Conservation (phyloP, 169 alveolate genomes). For the Babesia divergens region DNA sequence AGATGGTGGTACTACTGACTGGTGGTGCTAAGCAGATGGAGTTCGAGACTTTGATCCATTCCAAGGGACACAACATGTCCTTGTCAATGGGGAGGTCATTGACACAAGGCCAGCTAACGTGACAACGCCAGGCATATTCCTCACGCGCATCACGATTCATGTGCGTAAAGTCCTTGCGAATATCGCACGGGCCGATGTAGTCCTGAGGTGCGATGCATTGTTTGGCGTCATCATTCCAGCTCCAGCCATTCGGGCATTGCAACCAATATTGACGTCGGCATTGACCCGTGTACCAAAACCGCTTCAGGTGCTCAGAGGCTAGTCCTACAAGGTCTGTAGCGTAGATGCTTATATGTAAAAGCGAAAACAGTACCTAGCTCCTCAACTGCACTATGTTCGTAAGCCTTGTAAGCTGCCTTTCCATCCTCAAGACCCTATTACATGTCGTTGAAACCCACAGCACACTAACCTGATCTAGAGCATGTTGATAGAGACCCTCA, state of each 20-base stretch:
- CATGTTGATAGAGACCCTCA: neutral
- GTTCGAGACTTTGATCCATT: slow-evolving; percentile 63
- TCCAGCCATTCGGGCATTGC: slow-evolving; percentile 55
- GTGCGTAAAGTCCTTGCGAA: slow-evolving; percentile 14
- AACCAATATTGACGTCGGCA: slow-evolving; percentile 36
- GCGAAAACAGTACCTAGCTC: slow-evolving; percentile 28
- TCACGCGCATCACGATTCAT: slow-evolving; percentile 20
- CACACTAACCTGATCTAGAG: slow-evolving; percentile 21
- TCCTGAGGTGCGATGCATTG: slow-evolving; percentile 50
- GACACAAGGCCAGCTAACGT: slow-evolving; percentile 75
- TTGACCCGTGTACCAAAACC: slow-evolving; percentile 49
- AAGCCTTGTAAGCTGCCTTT: neutral
- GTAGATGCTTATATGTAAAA: neutral
- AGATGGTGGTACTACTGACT: slow-evolving; percentile 9
- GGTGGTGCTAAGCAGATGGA: slow-evolving; percentile 72
- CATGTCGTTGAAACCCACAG: neutral
- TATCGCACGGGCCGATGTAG: slow-evolving; percentile 47
- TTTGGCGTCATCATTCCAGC: neutral
- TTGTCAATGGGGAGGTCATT: slow-evolving; percentile 28
- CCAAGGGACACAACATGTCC: slow-evolving; percentile 55
- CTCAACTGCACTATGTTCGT: slow-evolving; percentile 29
- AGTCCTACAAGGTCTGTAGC: slow-evolving; percentile 24
- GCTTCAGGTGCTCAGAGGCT: slow-evolving; percentile 53
- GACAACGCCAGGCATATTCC: slow-evolving; percentile 65
- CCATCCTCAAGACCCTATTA: slow-evolving; percentile 41